Evolutionary conservation across 23 red algal genomes (phyloP).

Genomic region (Chondrus crispus): DNA sequence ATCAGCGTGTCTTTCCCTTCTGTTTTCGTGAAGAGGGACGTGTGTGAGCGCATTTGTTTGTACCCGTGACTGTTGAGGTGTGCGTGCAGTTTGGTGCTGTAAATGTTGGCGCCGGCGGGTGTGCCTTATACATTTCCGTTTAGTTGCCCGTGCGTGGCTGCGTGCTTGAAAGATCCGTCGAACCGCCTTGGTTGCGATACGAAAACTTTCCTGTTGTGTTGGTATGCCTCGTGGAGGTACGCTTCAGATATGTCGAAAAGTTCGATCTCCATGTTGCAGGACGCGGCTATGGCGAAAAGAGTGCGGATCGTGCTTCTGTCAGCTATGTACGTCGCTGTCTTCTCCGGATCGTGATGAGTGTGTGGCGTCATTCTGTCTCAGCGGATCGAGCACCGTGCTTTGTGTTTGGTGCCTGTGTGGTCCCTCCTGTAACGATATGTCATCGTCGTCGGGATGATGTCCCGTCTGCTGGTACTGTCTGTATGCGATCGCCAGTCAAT

Average conservation of each 20-base stretch:
- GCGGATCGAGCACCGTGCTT: neutral
- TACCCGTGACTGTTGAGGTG: neutral
- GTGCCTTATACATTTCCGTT: neutral
- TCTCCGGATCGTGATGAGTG: neutral
- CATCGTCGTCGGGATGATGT: neutral
- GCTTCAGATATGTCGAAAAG: constrained; percentile 20
- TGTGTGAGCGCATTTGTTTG: neutral
- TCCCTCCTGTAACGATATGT: neutral
- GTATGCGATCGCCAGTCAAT: neutral
- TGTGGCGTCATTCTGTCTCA: neutral
- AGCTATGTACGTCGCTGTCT: neutral
- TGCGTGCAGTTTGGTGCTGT: neutral
- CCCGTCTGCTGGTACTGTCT: too few relatives aligned
- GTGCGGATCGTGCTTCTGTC: neutral
- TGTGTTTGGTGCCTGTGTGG: neutral
- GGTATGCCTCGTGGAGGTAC: constrained; percentile 3
- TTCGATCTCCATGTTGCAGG: neutral
- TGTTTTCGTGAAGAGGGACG: neutral
- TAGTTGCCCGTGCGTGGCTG: neutral
- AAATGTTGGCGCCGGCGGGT: neutral
- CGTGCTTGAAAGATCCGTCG: neutral
- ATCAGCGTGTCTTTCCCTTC: neutral
- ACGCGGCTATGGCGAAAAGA: neutral
- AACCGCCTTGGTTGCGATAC: neutral
- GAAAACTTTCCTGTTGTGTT: neutral